Evolutionary conservation across 192 early-diverging fungal genomes (phyloP).

Genomic region (Backusella parvicylindrica): DNA sequence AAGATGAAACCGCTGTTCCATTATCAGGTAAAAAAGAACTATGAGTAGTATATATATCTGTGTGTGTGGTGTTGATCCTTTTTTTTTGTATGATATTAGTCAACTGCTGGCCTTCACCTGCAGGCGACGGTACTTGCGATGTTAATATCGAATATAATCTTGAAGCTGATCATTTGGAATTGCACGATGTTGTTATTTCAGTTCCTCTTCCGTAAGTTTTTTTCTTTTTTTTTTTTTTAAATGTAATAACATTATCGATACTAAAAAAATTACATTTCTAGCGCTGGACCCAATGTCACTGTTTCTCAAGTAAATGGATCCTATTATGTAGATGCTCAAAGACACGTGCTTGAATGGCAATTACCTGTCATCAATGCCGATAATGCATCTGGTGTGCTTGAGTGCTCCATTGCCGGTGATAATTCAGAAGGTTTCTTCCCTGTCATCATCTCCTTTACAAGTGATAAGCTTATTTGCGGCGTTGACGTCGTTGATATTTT

Average conservation of each 20-base stretch:
- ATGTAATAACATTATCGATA: neutral
- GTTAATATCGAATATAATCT: slow-evolving; percentile 98
- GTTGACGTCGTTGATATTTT: slow-evolving; percentile 63
- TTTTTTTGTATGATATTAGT: slow-evolving; percentile 44
- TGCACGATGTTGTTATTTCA: slow-evolving; percentile 83
- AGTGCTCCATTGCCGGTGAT: slow-evolving; percentile 77
- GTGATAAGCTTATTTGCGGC: slow-evolving; percentile 68
- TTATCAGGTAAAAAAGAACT: slow-evolving; percentile 57
- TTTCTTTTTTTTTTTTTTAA: neutral
- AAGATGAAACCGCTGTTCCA: slow-evolving; percentile 82
- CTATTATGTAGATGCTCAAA: slow-evolving; percentile 72
- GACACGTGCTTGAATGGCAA: slow-evolving; percentile 81
- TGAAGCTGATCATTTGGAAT: slow-evolving; percentile 67
- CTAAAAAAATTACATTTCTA: slow-evolving; percentile 36
- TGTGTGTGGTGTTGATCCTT: neutral
- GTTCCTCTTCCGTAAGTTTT: slow-evolving; percentile 83
- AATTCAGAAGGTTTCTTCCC: slow-evolving; percentile 86
- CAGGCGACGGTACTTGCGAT: slow-evolving; percentile 81
- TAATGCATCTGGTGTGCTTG: slow-evolving; percentile 78
- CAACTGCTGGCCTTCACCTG: slow-evolving; percentile 97
- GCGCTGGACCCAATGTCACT: slow-evolving; percentile 42
- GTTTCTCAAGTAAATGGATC: slow-evolving; percentile 81
- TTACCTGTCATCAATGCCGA: slow-evolving; percentile 72
- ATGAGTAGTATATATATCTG: neutral
- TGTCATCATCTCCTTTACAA: slow-evolving; percentile 74